A percentile compares a stretch with the other conserved stretches of the same genome.
These are phyloP conservation scores for Massariosphaeria phaeospora DNA, from an alignment of 495 filamentous ascomycete species.

Conservation along the genomic window DNA sequence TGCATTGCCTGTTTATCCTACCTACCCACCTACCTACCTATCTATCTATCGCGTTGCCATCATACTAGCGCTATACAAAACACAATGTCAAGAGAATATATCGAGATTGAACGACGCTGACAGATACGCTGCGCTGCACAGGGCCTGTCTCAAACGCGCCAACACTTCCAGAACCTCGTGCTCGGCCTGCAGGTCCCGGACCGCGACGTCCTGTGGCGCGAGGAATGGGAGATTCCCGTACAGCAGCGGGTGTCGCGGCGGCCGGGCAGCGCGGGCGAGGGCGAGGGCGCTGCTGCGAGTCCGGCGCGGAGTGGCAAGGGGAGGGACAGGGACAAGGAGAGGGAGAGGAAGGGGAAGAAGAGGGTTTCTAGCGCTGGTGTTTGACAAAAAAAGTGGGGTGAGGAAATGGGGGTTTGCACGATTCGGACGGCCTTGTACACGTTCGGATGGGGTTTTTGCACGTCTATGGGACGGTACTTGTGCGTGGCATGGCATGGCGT, in stretches of 20 bases:
- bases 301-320: conserved; percentile 13
- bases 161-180: conserved; percentile 34
- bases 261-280: neutral
- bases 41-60: too few species aligned
- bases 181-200: conserved; percentile 26
- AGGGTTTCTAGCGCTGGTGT: too few species aligned
- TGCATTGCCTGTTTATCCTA: too few species aligned
- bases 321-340: conserved; percentile 7
- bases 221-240: conserved; percentile 19
- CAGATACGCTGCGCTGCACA: conserved; percentile 13
- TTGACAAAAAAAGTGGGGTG: too few species aligned
- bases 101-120: neutral
- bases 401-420: too few species aligned
- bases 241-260: conserved; percentile 9
- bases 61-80: neutral
- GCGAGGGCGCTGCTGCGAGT: conserved; percentile 1
- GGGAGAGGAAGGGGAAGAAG: conserved; percentile 5
- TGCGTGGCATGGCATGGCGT: too few species aligned
- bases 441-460: too few species aligned
- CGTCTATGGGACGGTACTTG: too few species aligned
- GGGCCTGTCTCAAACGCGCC: conserved; percentile 40
- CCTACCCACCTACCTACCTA: too few species aligned
- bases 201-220: conserved; percentile 13
- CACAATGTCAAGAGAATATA: neutral
- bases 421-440: too few species aligned